Evolutionary conservation across 805 yeast species (phyloP), one percentile per base, ranked within the genome.

Genomic region (Saturnispora besseyi): DNA sequence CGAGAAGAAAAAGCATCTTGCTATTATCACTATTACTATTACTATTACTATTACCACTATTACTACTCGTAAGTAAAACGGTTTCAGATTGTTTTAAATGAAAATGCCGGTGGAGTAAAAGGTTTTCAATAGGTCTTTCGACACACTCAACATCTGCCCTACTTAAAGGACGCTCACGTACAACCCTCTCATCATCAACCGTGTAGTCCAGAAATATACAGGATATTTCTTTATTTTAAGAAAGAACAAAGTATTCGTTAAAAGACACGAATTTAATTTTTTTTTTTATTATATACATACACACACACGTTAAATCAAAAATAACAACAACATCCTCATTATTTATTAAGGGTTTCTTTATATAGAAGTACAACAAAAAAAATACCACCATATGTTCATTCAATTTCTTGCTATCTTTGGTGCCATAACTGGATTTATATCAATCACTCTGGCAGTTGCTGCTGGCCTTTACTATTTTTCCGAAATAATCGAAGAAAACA

Each of bases 401-500:
- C 74, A 76, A 55, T 50, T 81, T 12, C 62, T 85, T 2, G 79
- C 90, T 1, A 74, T 78, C 49, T 62, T 74, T 2, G 93, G 93
- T 13, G 70, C 78, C 1, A 64, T 78, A 0, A 59, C 74, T 0
- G 93, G 90, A 3, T 83, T 84, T 57, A 58, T 77, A 2, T 75
- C 79, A 50, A 70, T 80, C 47, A 80, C 85, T 0, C 67, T 81
- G 32, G 77, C 74, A 11, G 69, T 72, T n/a, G 97, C 98, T 0
- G 86, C 96, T 2, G 98, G 96, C 0, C 71, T 93, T 32, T 93
- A 89, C 71, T 90, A 89, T 59, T 72, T 91, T 36, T 86, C 96
- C 8, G 99, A 93, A 63, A 68, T 89, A 31, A 95, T 93, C 13
- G 99, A 93, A 63, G 97, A 90, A 60, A 91, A 93, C 64, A 77